phyloP scores from a whole-genome alignment of 805 yeast species.

The Barnettozyma wickerhamii region DNA sequence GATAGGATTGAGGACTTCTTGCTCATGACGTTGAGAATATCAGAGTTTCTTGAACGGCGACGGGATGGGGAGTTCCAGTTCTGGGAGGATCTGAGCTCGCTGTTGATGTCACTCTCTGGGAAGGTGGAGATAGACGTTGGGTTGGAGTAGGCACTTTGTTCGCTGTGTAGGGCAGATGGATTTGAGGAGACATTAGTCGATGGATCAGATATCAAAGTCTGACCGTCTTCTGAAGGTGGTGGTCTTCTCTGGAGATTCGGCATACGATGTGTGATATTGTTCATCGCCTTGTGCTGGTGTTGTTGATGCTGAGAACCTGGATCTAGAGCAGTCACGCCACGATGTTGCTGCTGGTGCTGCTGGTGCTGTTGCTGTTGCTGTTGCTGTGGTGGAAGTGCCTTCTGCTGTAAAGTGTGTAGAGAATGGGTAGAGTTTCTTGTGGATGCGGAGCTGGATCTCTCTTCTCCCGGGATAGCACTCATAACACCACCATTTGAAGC shows the following conservation, averaged over 20 bases:
- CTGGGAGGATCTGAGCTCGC: constrained; percentile 21
- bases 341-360: background rate
- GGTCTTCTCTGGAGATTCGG: constrained; percentile 21
- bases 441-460: constrained; percentile 19
- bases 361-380: background rate
- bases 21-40: constrained; percentile 7
- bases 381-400: background rate
- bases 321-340: constrained; percentile 2
- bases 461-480: constrained; percentile 17
- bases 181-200: constrained; percentile 19
- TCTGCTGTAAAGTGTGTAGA: too few relatives aligned
- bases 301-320: constrained; percentile 6
- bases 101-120: constrained; percentile 19
- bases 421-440: constrained; percentile 11
- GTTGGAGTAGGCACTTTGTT: constrained; percentile 24
- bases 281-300: constrained; percentile 5
- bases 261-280: constrained; percentile 9
- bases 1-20: constrained; percentile 16
- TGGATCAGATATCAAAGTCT: constrained; percentile 26
- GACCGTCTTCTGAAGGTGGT: constrained; percentile 29
- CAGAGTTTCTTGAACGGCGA: constrained; percentile 25
- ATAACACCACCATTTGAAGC: constrained; percentile 5
- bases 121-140: constrained; percentile 28
- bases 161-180: constrained; percentile 17
- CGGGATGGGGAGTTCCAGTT: constrained; percentile 29